Evolutionary conservation across 495 filamentous ascomycete genomes (phyloP).

Genomic region (Baudoinia panamericana): DNA sequence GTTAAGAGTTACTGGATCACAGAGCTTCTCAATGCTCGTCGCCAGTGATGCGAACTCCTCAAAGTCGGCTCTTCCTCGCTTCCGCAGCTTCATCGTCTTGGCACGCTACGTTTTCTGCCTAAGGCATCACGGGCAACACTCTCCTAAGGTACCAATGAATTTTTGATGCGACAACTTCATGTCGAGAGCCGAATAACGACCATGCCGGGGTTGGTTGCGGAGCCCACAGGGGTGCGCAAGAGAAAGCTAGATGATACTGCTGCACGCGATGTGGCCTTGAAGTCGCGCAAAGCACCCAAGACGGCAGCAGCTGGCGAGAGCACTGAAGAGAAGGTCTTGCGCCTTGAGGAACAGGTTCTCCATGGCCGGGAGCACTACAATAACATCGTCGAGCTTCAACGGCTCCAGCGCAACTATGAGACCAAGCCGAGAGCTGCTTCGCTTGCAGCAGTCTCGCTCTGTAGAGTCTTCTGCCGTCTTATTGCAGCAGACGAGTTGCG

Average conservation of each 20-base stretch:
- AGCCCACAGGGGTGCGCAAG: conserved; percentile 3
- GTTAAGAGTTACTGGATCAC: no score
- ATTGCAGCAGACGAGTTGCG: conserved; percentile 61
- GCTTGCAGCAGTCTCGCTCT: conserved; percentile 64
- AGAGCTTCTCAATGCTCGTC: no score
- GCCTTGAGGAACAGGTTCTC: conserved; percentile 63
- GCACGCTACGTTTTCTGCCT: no score
- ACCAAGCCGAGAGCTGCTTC: conserved; percentile 30
- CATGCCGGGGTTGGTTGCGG: conserved; percentile 10
- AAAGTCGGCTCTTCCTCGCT: conserved; percentile 16
- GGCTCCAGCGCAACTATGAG: conserved; percentile 40
- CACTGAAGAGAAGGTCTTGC: conserved; percentile 43
- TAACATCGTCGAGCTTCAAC: conserved; percentile 66
- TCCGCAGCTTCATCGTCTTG: no score
- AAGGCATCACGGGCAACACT: no score
- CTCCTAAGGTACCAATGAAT: no score
- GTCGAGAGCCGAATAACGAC: background rate
- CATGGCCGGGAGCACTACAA: conserved; percentile 86
- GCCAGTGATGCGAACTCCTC: no score
- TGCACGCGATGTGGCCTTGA: conserved; percentile 33
- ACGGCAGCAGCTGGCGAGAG: conserved; percentile 31
- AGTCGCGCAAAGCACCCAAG: conserved; percentile 15
- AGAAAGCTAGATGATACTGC: conserved; percentile 24
- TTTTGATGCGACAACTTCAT: conserved; percentile 4
- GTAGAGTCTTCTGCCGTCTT: conserved; percentile 76